A percentile compares a stretch with the other conserved stretches of the same genome.
phyloP scores from a whole-genome alignment of 805 yeast genomes.

The Ogataea sp. region DNA sequence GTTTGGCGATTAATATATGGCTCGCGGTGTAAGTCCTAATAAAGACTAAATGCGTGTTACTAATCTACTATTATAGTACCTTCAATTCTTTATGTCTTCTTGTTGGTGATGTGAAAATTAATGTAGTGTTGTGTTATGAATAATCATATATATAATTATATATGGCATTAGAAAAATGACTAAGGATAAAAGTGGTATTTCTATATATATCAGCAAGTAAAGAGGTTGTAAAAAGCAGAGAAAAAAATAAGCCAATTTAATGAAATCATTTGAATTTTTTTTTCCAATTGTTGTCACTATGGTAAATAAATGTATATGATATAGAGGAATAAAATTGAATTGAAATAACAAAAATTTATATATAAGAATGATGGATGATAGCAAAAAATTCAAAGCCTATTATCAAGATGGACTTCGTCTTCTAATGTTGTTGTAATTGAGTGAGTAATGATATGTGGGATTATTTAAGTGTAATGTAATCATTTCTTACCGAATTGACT shows the following conservation, averaged over 20 bases:
- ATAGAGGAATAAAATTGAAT: background rate
- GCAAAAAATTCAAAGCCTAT: background rate
- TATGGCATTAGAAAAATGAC: background rate
- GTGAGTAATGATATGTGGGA: background rate
- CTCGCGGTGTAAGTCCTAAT: background rate
- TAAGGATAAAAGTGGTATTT: background rate
- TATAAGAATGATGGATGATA: background rate
- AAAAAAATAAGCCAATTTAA: no score
- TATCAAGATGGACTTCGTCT: no score
- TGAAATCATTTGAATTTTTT: no score
- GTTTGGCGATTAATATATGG: background rate
- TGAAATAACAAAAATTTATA: background rate
- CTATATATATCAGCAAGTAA: background rate
- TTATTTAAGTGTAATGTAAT: background rate
- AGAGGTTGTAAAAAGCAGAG: background rate
- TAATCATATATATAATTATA: background rate
- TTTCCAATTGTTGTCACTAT: no score
- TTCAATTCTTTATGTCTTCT: no score
- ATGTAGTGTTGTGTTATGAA: background rate
- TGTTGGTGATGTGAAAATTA: background rate
- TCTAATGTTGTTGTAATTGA: no score
- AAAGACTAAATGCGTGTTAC: no score
- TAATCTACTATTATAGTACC: no score
- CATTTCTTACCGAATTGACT: constrained; percentile 29
- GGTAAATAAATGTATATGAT: no score